Evolutionary conservation across 2,329 filamentous ascomycete genomes (phyloP), one percentile per base, ranked within the genome.

Genomic region (Sclerotinia spermophila): DNA sequence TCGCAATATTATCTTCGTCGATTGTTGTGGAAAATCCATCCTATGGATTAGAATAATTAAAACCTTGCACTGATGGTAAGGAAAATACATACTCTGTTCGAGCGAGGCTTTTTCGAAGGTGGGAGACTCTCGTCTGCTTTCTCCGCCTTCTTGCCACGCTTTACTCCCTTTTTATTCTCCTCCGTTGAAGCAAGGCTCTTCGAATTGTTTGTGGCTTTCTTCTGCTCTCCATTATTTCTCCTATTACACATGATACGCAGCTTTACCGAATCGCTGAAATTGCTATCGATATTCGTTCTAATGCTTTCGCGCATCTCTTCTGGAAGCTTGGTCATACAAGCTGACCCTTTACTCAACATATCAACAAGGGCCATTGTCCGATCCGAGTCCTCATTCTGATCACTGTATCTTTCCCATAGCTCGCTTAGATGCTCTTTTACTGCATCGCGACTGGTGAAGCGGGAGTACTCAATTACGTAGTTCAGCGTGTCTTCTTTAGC

Each of bases 311-410:
- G 64, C 27, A 67, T 56, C 5, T 42, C 35, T 1, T 7, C 51
- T n/a, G 64, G 48, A 2, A 68, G 66, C 2, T 40, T 59, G 10
- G 40, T 21, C 66, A 68, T 60, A 19, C 27, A 68, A 27, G 55
- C 35, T 24, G 66, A 68, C 19, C 66, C 66, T 45, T 45, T 68
- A 24, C 17, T 61, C 6, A 68, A 2, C 24, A 68, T 51, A 27
- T 61, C 27, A 24, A 19, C 11, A 1, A 42, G 15, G 8, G 15
- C 2, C 15, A 24, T 58, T 1, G 35, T 10, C 11, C 33, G 48
- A 2, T 59, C 11, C 8, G 35, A 10, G 42, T 67, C 19, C n/a
- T 44, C n/a, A 21, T 15, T 35, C 13, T 30, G 35, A 21, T n/a
- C 13, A 17, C 19, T 7, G 5, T 58, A 68, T 24, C 35, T 40